These are phyloP conservation scores for Thielaviopsis punctulata DNA, from an alignment of 2,329 filamentous ascomycete genomes.

Conservation along the genomic window DNA sequence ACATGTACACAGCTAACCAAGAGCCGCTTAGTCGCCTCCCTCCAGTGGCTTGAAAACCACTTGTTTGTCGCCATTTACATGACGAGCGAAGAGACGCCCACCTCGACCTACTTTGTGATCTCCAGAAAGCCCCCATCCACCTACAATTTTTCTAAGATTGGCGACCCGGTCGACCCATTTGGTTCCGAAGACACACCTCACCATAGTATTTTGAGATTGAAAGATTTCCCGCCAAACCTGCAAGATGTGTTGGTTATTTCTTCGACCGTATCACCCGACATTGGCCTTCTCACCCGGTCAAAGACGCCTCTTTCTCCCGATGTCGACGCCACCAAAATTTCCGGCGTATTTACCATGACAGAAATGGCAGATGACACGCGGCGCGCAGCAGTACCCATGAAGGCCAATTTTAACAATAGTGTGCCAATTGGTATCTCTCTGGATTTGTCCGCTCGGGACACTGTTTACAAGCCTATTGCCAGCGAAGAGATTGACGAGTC, in stretches of 20 bases:
- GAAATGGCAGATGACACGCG: constrained; percentile 56
- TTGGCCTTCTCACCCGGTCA: constrained; percentile 62
- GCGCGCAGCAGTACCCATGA: constrained; percentile 59
- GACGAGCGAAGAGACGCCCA: constrained; percentile 37
- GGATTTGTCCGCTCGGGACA: constrained; percentile 71
- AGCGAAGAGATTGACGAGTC: constrained; percentile 62
- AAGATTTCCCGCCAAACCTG: constrained; percentile 63
- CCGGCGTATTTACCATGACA: constrained; percentile 56
- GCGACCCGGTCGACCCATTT: constrained; percentile 58
- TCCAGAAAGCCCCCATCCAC: constrained; percentile 41
- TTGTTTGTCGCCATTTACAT: constrained; percentile 70
- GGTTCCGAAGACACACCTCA: constrained; percentile 50
- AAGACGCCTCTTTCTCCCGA: constrained; percentile 47
- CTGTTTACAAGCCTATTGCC: constrained; percentile 59
- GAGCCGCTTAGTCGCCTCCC: constrained; percentile 45
- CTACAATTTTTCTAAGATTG: constrained; percentile 58
- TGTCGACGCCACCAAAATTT: constrained; percentile 39
- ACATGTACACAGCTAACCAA: not conserved
- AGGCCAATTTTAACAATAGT: constrained; percentile 45
- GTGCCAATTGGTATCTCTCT: constrained; percentile 62
- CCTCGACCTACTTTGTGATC: constrained; percentile 65
- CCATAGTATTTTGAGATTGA: constrained; percentile 61
- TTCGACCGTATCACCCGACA: constrained; percentile 62
- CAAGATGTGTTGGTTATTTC: constrained; percentile 68
- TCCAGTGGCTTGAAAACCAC: constrained; percentile 79